These are phyloP conservation scores for Nevesoporus exiguus DNA, from an alignment of 768 basidiomycete genomes.

Conservation along the genomic window DNA sequence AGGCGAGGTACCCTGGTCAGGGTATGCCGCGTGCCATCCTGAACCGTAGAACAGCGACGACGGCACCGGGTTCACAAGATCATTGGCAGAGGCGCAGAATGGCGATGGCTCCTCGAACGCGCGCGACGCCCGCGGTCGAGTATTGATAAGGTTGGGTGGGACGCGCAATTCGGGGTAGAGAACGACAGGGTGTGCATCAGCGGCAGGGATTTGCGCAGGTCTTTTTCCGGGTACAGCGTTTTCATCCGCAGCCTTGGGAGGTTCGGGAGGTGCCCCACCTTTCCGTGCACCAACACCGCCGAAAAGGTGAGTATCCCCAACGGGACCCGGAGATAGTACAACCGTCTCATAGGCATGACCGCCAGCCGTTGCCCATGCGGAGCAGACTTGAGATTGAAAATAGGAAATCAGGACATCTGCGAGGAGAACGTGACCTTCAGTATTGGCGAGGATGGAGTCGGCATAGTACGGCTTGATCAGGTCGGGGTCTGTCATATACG, in stretches of 20 bases:
- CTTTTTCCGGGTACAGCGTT: constrained; percentile 32
- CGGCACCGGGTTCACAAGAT: constrained; percentile 96
- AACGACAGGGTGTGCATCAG: constrained; percentile 17
- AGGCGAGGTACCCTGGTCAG: constrained; percentile 42
- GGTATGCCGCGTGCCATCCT: constrained; percentile 85
- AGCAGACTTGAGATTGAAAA: constrained; percentile 86
- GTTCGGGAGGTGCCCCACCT: constrained; percentile 57
- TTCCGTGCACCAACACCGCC: constrained; percentile 84
- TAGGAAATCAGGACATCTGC: constrained; percentile 91
- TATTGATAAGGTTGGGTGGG: constrained; percentile 70
- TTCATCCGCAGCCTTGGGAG: constrained; percentile 31
- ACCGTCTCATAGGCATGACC: constrained; percentile 63
- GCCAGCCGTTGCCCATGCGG: constrained; percentile 73
- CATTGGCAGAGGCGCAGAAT: constrained; percentile 94
- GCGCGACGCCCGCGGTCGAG: constrained; percentile 48
- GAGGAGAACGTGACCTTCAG: constrained; percentile 78
- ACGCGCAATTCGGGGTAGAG: constrained; percentile 41
- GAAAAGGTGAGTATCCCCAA: constrained; percentile 57
- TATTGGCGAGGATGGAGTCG: constrained; percentile 80
- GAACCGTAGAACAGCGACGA: constrained; percentile 89
- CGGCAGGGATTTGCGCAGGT: constrained; percentile 7
- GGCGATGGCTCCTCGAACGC: constrained; percentile 86
- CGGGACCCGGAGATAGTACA: constrained; percentile 38
- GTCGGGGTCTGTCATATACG: constrained; percentile 73
- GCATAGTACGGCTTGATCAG: constrained; percentile 68